Base-by-base conservation (phyloP, 2,329 filamentous ascomycete species). In the Sphaerulina musiva region DNA sequence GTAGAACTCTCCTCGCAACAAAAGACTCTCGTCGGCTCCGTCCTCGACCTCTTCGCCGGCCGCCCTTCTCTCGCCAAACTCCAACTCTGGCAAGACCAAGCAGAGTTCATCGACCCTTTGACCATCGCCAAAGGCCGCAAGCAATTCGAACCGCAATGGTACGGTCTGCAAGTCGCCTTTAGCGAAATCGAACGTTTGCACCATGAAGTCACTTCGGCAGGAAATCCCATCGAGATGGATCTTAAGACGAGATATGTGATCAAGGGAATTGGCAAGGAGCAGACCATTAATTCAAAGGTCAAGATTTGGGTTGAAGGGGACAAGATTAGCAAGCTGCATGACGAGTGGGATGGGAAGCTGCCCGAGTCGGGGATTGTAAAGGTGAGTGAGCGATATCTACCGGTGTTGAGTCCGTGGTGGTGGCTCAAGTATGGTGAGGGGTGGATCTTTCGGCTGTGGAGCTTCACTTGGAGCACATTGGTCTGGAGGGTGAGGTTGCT, bases 41-140 rank as follows among this genome's bases (percentile, higher is more conserved):
- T 85, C 11, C 74, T 85, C 23, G 82, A 85, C 64, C 76, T 85
- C 46, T 85, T 84, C 64, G 78, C 79, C 34, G 81, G 81, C 44
- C 74, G 77, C 14, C 80, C 81, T 0, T 80, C 79, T 1, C 73
- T 83, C 2, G 74, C 75, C 40, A 83, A 84, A 64, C 74, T 85
- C 44, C 70, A 73, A 11, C 73, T 85, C 23, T 85, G 82, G 82
- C 73, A 72, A 46, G 79, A 79, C 54, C 74, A 79, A 38, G 82
- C 75, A 6, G 75, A 73, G 0, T 85, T 85, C 66, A 67, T 74
- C 31, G 82, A 85, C 63, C 80, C 79, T 4, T 69, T 85, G 44
- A 82, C 81, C 41, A 74, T 79, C 36, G 80, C 82, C 1, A 64
- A 71, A 20, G 82, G 82, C 7, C 76, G 78, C 51, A 74, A 78